These are phyloP conservation scores for Pseudonitzschia pungens DNA, from an alignment of 108 stramenopile genomes.

Conservation along the genomic window DNA sequence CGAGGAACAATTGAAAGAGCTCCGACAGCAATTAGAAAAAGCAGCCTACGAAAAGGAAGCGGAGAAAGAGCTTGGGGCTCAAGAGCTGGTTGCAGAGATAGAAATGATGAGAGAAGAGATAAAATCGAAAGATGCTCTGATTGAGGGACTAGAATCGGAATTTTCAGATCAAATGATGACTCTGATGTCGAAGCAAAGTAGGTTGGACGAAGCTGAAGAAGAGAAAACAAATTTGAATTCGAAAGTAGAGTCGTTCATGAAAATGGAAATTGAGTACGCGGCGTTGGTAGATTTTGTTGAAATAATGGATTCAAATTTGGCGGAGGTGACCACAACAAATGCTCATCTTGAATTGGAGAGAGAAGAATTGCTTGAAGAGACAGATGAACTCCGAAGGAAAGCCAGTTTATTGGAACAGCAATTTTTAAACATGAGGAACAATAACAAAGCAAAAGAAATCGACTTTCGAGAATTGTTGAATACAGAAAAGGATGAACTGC, in stretches of 20 bases:
- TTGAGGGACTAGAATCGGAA: slow-evolving; percentile 25
- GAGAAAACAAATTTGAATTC: slow-evolving; percentile 20
- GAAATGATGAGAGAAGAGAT: slow-evolving; percentile 19
- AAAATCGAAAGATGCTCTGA: slow-evolving; percentile 26
- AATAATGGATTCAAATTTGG: slow-evolving; percentile 37
- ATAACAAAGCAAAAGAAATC: slow-evolving; percentile 15
- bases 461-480: slow-evolving; percentile 28
- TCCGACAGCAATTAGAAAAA: slow-evolving; percentile 5
- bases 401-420: slow-evolving; percentile 14
- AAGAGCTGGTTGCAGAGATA: background rate
- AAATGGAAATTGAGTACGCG: slow-evolving; percentile 25
- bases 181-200: slow-evolving; percentile 36
- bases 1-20: slow-evolving; percentile 17
- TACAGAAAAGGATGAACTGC: slow-evolving; percentile 30
- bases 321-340: slow-evolving; percentile 34
- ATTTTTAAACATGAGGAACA: background rate
- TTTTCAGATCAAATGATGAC: slow-evolving; percentile 41
- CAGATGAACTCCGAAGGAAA: slow-evolving; percentile 16
- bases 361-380: slow-evolving; percentile 31
- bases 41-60: background rate
- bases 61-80: background rate
- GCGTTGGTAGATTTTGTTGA: slow-evolving; percentile 29
- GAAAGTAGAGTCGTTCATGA: slow-evolving; percentile 12
- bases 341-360: slow-evolving; percentile 29
- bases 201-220: slow-evolving; percentile 32